A percentile compares a stretch with the other conserved stretches of the same genome.
Evolutionary conservation across 257 asterid species (phyloP).

Genomic region (Nemophila menziesii): DNA sequence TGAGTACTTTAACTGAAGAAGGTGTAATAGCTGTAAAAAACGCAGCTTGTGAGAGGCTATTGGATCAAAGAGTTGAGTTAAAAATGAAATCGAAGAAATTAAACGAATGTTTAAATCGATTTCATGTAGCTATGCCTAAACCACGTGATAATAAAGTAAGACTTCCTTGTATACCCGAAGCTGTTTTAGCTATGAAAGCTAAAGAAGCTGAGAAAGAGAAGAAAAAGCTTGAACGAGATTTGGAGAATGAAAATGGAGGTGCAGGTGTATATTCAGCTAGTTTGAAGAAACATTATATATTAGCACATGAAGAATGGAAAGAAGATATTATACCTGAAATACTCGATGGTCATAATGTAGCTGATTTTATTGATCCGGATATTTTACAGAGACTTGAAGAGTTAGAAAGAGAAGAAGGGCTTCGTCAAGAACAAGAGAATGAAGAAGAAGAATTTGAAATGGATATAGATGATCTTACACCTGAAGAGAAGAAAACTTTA

Average conservation of each 20-base stretch:
- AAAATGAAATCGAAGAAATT: conserved; percentile 86
- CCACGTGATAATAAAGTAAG: conserved; percentile 87
- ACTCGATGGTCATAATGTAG: conserved; percentile 85
- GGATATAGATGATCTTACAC: conserved; percentile 65
- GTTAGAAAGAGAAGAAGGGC: conserved; percentile 74
- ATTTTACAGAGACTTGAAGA: conserved; percentile 76
- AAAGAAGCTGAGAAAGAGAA: conserved; percentile 51
- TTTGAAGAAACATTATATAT: conserved; percentile 65
- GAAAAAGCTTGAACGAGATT: conserved; percentile 70
- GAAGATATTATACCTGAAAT: conserved; percentile 79
- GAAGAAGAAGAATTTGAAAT: conserved; percentile 64
- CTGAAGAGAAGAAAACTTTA: conserved; percentile 60
- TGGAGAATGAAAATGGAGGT: conserved; percentile 93
- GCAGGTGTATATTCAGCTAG: conserved; percentile 96
- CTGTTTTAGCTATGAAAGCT: conserved; percentile 65
- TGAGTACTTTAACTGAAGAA: conserved; percentile 85
- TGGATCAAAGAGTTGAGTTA: conserved; percentile 81
- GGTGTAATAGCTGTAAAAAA: conserved; percentile 81
- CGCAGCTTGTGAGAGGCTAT: conserved; percentile 81
- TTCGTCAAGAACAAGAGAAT: conserved; percentile 59
- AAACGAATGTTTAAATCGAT: conserved; percentile 75
- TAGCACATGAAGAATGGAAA: conserved; percentile 84
- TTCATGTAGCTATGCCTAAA: conserved; percentile 90
- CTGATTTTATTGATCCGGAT: conserved; percentile 84
- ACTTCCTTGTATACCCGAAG: conserved; percentile 67